Base-by-base conservation (phyloP, 805 yeast species). In the Saturnispora besseyi region DNA sequence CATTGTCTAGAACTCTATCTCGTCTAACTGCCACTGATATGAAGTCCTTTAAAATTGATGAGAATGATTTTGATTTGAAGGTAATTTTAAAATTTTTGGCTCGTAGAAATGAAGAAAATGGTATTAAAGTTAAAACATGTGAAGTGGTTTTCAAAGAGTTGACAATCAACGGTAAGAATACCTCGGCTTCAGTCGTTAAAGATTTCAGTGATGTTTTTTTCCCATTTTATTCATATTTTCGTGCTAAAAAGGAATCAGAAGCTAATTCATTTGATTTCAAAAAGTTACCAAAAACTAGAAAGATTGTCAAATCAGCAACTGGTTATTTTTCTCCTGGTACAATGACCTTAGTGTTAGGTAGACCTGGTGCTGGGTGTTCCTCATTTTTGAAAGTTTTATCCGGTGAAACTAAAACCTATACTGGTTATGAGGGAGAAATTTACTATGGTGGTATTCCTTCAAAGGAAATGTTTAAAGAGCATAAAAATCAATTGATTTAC, bases 341-440 rank as follows among this genome's bases (percentile, higher is more conserved):
- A 56, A 73, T 77, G 78, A 65, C 75, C 47, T 67, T 77, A 50
- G 79, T 75, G 22, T 62, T 75, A 46, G 79, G 79, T 57, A 71
- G 75, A 62, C 84, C 85, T 2, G 84, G 84, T 59, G 78, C 84
- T 33, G 84, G 85, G 53, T 78, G 83, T 59, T 78, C 84, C 3
- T 74, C 83, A 4, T 62, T 79, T 36, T 62, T 79, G 56, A 73
- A 73, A 53, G 59, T 70, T 50, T 48, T 73, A 21, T 62, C 77
- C n/a, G 78, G 77, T 59, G 75, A 74, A 57, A 72, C 68, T 11
- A 57, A 62, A 28, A 70, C 68, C 29, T 67, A 68, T 48, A 57
- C 63, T 5, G 65, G 62, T 21, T 66, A 65, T 6, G 60, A 61
- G 30, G 77, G 77, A 58, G 66, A 61, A 5, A 61, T 77, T 45